Percentiles rank a stretch among this genome's conserved stretches.
phyloP scores from a whole-genome alignment of 805 yeast species.

The Ogataea saltuana region DNA sequence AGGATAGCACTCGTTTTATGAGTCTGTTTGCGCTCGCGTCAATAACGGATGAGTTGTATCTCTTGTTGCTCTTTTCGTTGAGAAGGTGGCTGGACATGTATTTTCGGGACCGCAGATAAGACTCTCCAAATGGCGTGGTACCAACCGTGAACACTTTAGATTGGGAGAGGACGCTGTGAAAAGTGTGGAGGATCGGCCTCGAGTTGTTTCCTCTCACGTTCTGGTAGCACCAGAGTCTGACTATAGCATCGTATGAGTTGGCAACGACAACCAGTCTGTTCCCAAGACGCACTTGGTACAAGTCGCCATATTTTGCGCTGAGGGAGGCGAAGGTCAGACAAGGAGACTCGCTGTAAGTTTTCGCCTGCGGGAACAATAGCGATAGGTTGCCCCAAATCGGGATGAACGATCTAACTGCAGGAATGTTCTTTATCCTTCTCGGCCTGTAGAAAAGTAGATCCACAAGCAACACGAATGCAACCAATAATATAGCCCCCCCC shows the following conservation, averaged over 20 bases:
- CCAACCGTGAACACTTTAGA: constrained; percentile 64
- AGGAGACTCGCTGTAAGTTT: constrained; percentile 37
- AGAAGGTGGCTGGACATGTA: constrained; percentile 45
- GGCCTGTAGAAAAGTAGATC: constrained; percentile 15
- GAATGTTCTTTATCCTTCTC: constrained; percentile 21
- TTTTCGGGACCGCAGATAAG: constrained; percentile 50
- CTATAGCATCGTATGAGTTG: constrained; percentile 59
- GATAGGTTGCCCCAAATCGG: constrained; percentile 33
- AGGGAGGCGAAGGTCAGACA: constrained; percentile 49
- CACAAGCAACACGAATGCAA: constrained; percentile 2
- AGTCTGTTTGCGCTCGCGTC: constrained; percentile 40
- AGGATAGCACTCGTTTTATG: constrained; percentile 15
- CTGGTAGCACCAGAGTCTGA: constrained; percentile 50
- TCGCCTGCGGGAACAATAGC: constrained; percentile 30
- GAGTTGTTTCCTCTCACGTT: constrained; percentile 58
- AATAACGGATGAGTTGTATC: constrained; percentile 36
- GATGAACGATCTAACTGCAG: constrained; percentile 18
- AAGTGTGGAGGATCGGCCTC: constrained; percentile 65
- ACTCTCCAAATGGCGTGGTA: constrained; percentile 57
- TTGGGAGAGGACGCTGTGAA: constrained; percentile 60
- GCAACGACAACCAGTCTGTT: constrained; percentile 57
- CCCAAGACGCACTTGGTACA: constrained; percentile 69
- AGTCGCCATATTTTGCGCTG: constrained; percentile 43
- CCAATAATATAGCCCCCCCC: not conserved
- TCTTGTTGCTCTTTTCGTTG: constrained; percentile 38